Base-by-base conservation (phyloP, 768 basidiomycete genomes). In the Boletus rubropictus region DNA sequence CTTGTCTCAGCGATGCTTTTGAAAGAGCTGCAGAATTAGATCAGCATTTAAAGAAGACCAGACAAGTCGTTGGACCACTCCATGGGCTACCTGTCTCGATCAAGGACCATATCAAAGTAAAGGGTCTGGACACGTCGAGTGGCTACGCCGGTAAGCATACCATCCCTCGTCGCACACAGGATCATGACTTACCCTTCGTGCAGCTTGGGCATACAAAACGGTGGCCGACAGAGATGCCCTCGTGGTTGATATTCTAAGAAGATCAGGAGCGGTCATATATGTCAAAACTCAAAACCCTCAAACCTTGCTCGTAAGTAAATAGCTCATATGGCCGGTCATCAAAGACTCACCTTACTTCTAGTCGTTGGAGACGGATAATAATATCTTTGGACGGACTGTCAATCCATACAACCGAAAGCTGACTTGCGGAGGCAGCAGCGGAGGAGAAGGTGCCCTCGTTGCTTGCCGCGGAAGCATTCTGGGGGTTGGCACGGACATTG, bases 371-470 rank as follows among this genome's bases (percentile, higher is more conserved):
- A 76, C 74, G 21, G 69, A 78, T 55, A 80, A 77, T 51, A 76
- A 79, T 40, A 42, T 66, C 15, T 68, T 64, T 46, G 92, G 90
- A 0, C 72, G 78, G 18, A 78, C 85, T 1, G 64, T 72, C 15
- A 92, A 92, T 60, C 92, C 92, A 0, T 73, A 71, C 64, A 79
- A 79, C 59, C 68, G 69, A 39, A 59, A 58, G 1, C 54, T 72
- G 31, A 72, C 71, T 21, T 54, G 65, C 12, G 75, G 75, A 31
- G 75, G 76, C 20, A 76, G 74, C 41, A 74, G 72, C 25, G 75
- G 75, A 29, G 75, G 75, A 25, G 75, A 77, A 51, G 63, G 69
- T 25, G 74, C 77, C 5, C 56, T 78, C 11, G 59, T 77, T 35
- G 71, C 74, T 25, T 60, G 69, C 24, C 65, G 67, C 17, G 76